These are phyloP conservation scores for Ustilago hordei DNA, from an alignment of 1,284 basidiomycete genomes.

Conservation along the genomic window DNA sequence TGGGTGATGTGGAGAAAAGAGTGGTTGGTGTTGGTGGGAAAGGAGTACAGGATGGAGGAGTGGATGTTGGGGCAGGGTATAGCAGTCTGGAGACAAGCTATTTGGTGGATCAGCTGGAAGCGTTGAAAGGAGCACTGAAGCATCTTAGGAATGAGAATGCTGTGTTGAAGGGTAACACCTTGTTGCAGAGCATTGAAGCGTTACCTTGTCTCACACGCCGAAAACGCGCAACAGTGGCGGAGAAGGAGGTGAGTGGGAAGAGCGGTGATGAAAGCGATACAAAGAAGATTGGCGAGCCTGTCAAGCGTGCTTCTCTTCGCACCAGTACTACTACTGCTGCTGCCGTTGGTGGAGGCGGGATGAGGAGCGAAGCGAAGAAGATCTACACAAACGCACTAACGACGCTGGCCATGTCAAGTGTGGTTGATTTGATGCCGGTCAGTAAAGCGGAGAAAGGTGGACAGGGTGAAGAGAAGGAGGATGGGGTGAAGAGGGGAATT, in stretches of 20 bases:
- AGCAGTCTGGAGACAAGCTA: slow-evolving; percentile 53
- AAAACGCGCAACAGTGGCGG: neutral
- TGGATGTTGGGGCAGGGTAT: slow-evolving; percentile 28
- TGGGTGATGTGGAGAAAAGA: slow-evolving; percentile 10
- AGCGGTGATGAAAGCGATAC: slow-evolving; percentile 44
- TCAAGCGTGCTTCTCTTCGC: slow-evolving; percentile 16
- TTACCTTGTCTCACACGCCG: slow-evolving; percentile 71
- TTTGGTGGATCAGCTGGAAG: slow-evolving; percentile 78
- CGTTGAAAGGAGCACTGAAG: slow-evolving; percentile 86
- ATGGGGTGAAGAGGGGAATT: neutral
- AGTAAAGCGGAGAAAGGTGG: neutral
- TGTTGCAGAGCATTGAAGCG: slow-evolving; percentile 82
- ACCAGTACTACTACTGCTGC: neutral
- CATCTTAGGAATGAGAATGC: slow-evolving; percentile 92
- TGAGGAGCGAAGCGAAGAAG: slow-evolving; percentile 20
- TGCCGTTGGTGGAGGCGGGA: neutral
- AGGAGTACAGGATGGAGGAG: slow-evolving; percentile 9
- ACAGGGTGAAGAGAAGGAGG: neutral
- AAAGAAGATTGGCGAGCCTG: slow-evolving; percentile 36
- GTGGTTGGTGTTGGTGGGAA: neutral
- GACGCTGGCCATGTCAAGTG: slow-evolving; percentile 44
- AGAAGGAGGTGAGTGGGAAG: neutral
- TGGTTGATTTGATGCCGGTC: slow-evolving; percentile 54
- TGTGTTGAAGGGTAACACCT: slow-evolving; percentile 87
- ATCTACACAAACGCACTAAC: slow-evolving; percentile 24